phyloP scores from a whole-genome alignment of 1,284 basidiomycete species.

The Sphagnurus paluster region DNA sequence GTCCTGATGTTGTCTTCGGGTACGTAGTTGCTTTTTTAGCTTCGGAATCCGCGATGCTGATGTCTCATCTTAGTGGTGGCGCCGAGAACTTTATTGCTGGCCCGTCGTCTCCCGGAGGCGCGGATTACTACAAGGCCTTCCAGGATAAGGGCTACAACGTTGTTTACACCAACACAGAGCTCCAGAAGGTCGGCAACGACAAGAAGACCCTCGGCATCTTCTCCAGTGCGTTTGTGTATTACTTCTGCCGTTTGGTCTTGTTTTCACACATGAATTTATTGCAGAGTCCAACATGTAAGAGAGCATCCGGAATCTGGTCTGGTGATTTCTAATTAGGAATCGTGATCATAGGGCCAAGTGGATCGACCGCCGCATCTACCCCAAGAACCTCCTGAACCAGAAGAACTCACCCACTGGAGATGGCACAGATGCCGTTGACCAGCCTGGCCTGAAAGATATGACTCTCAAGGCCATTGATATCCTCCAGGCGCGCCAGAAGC shows the following conservation, averaged over 20 bases:
- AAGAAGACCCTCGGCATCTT: constrained; percentile 42
- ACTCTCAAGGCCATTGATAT: constrained; percentile 45
- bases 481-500: constrained; percentile 35
- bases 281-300: constrained; percentile 29
- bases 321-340: too few relatives aligned
- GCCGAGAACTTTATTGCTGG: constrained; percentile 43
- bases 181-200: constrained; percentile 28
- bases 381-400: constrained; percentile 35
- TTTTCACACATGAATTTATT: not conserved
- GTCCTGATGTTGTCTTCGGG: constrained; percentile 44
- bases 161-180: constrained; percentile 34
- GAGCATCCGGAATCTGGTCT: not conserved
- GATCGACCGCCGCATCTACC: constrained; percentile 38
- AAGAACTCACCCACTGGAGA: constrained; percentile 41
- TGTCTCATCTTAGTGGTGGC: constrained; percentile 31
- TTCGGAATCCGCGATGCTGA: not conserved
- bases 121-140: constrained; percentile 41
- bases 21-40: constrained; percentile 11
- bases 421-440: constrained; percentile 38
- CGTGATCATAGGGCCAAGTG: constrained; percentile 36
- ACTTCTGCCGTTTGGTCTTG: not conserved
- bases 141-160: constrained; percentile 39
- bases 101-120: constrained; percentile 33
- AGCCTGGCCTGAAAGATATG: constrained; percentile 46
- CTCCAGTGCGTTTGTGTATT: constrained; percentile 28